Evolutionary conservation across 2,329 filamentous ascomycete genomes (phyloP), one percentile per base, ranked within the genome.

Genomic region (Arthroderma sp.): DNA sequence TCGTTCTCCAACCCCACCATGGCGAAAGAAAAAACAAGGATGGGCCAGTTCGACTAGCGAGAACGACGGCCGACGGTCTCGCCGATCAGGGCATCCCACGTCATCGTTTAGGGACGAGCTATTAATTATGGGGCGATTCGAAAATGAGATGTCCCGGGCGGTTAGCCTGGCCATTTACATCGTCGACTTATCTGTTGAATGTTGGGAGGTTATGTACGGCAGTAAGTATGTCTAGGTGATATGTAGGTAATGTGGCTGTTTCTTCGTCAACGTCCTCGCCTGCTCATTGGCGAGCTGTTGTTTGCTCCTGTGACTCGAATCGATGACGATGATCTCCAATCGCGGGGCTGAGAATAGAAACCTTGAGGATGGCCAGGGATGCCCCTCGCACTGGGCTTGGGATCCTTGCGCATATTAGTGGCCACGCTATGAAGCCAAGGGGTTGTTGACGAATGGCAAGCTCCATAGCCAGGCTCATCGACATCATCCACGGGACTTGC

Each of bases 301-400:
- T 31, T 43, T 43, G 39, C 19, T 43, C 41, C 23, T 44, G 41
- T 44, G 41, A 44, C 41, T 25, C 8, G 19, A 44, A 25, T 44
- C 41, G 41, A 44, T 44, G 41, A 44, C 41, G 41, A 44, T 44
- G 41, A 44, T 44, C 41, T 25, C 41, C 41, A 44, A 44, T 21
- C 41, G 41, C 41, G 41, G 41, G 41, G 41, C 41, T 44, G 41
- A 44, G 41, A 44, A 44, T 25, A 44, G 41, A 44, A 44, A 44
- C 19, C 41, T 25, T 44, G 2, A n/a, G 41, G 21, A 44, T 25
- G 11, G 41, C 21, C 41, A 44, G 21, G 41, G 41, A 44, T 44
- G 41, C 41, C 41, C 41, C 41, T 44, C 41, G 41, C 41, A 23
- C 11, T 11, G 21, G 41, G 28, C 28, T 31, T 31, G 28, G 11